phyloP scores from a whole-genome alignment of 2,329 filamentous ascomycete genomes.

The Fusarium begoniae region DNA sequence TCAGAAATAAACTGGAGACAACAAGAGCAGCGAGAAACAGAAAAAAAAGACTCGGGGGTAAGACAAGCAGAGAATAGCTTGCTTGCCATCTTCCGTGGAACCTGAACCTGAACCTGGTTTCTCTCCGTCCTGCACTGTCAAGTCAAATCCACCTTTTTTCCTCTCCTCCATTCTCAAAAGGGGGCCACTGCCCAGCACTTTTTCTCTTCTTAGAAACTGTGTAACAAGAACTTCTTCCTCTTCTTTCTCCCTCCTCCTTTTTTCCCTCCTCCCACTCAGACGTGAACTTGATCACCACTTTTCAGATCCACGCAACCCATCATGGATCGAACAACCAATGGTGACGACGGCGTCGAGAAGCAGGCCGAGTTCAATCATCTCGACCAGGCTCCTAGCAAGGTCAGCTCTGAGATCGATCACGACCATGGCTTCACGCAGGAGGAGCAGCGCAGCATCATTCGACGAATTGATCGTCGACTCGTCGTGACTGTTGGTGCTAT shows the following conservation, averaged over 20 bases:
- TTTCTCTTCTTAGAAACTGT: constrained; percentile 16
- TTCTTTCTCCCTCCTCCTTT: background rate
- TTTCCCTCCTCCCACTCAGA: background rate
- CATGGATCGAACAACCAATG: constrained; percentile 38
- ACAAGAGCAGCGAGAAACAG: background rate
- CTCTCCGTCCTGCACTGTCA: background rate
- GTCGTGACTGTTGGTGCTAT: constrained; percentile 70
- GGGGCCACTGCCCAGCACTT: constrained; percentile 15
- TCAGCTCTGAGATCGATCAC: constrained; percentile 38
- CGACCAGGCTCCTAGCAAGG: constrained; percentile 34
- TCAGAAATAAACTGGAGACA: constrained; percentile 21
- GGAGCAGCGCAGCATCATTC: constrained; percentile 75
- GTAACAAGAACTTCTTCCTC: constrained; percentile 12
- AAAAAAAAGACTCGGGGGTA: background rate
- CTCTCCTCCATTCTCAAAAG: background rate
- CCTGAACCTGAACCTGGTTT: background rate
- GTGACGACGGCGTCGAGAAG: constrained; percentile 37
- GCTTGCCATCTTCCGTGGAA: constrained; percentile 7
- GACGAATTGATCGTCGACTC: constrained; percentile 73
- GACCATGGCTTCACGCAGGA: constrained; percentile 62
- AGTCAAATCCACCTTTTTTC: background rate
- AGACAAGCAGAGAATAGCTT: constrained; percentile 22
- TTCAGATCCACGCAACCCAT: background rate
- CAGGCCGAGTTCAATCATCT: constrained; percentile 41
- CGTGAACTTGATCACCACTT: background rate